Conservation (phyloP, 1,139 yeast species). For the Kodamaea plutei region DNA sequence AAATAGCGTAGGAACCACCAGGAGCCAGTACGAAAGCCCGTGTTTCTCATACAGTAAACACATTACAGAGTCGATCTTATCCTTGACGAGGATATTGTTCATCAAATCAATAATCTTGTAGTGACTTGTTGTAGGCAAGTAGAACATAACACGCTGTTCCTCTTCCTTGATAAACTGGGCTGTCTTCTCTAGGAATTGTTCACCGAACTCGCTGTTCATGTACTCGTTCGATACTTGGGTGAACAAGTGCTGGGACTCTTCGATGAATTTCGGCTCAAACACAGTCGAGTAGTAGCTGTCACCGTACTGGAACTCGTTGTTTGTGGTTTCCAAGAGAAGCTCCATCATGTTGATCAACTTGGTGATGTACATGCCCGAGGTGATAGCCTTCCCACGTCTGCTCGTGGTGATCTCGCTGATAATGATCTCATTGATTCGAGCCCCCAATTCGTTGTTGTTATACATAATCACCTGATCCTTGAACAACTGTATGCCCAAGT, state of each 20-base stretch:
- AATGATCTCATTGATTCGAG: conserved; percentile 44
- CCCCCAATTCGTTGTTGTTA: conserved; percentile 49
- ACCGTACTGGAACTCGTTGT: conserved; percentile 25
- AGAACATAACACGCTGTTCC: conserved; percentile 49
- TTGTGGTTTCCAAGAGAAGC: conserved; percentile 39
- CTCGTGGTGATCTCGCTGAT: conserved; percentile 57
- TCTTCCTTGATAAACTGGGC: conserved; percentile 56
- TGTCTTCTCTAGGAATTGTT: conserved; percentile 53
- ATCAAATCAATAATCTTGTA: conserved; percentile 54
- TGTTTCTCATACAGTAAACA: conserved; percentile 46
- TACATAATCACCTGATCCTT: conserved; percentile 39
- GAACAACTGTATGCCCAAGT: conserved; percentile 60
- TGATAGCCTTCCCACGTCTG: conserved; percentile 58
- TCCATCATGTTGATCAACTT: conserved; percentile 72
- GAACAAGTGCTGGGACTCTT: conserved; percentile 56
- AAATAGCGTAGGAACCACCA: too few relatives aligned
- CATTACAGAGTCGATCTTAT: conserved; percentile 45
- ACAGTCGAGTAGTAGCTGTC: conserved; percentile 58
- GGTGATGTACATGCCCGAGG: conserved; percentile 53
- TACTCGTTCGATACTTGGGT: conserved; percentile 42
- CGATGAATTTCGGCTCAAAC: conserved; percentile 65
- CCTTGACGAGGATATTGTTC: conserved; percentile 61
- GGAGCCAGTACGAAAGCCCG: conserved; percentile 58
- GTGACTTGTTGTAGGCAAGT: conserved; percentile 51
- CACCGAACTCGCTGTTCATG: conserved; percentile 36